Evolutionary conservation across 306 rosid genomes (phyloP).

Genomic region (Potentilla sterilis): DNA sequence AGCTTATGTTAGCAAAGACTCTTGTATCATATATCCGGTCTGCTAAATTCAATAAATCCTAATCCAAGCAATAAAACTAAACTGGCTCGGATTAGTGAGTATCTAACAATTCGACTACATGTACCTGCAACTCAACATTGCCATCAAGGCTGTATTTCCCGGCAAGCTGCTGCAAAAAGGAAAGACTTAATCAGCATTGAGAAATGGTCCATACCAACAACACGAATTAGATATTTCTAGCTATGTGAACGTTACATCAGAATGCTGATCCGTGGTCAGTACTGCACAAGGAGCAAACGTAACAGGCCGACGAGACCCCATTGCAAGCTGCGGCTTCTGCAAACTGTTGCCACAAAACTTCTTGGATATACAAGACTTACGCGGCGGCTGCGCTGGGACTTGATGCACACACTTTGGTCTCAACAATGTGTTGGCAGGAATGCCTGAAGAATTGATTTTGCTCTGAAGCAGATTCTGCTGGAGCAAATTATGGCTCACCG

Average conservation of each 20-base stretch:
- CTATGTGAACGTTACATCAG: conserved; percentile 33
- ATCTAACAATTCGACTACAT: conserved; percentile 12
- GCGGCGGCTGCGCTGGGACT: conserved; percentile 38
- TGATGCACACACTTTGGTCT: conserved; percentile 42
- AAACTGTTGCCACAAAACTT: conserved; percentile 56
- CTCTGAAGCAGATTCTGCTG: conserved; percentile 60
- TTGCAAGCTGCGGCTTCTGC: conserved; percentile 46
- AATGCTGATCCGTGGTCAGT: conserved; percentile 47
- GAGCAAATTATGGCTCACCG: conserved; percentile 57
- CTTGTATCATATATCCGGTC: conserved; percentile 12
- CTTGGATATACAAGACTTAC: conserved; percentile 38
- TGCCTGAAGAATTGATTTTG: conserved; percentile 55
- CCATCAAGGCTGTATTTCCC: conserved; percentile 79
- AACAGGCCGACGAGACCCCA: conserved; percentile 36
- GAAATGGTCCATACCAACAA: conserved; percentile 18
- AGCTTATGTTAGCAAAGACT: conserved; percentile 29
- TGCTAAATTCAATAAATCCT: conserved; percentile 17
- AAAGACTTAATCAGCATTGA: conserved; percentile 34
- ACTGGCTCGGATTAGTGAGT: conserved; percentile 4
- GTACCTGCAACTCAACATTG: conserved; percentile 82
- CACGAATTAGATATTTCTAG: neutral
- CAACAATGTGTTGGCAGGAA: conserved; percentile 46
- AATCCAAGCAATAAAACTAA: conserved; percentile 6
- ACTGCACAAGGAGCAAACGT: conserved; percentile 54
- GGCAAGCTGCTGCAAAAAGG: conserved; percentile 57